Conservation (phyloP, 164 flowering plant species). For the Magnolia kwangsiensis region DNA sequence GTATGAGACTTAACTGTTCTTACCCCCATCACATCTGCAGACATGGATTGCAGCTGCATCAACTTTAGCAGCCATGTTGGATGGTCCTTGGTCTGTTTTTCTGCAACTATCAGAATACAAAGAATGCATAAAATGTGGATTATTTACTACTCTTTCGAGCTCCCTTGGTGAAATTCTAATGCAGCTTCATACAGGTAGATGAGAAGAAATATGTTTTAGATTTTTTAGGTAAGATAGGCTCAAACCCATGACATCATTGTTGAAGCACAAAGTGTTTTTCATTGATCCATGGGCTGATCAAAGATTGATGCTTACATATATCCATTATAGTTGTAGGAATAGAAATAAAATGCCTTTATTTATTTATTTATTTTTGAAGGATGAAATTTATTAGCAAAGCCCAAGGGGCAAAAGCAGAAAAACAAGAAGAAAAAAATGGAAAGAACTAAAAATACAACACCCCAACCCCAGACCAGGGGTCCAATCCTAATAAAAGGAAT, state of each 20-base stretch:
- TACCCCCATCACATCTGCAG: constrained; percentile 30
- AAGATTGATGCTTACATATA: no score
- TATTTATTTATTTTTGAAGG: no score
- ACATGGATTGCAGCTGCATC: constrained; percentile 69
- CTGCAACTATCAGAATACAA: constrained; percentile 88
- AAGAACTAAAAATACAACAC: no score
- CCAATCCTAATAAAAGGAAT: no score
- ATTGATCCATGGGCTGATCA: no score
- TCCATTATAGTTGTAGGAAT: no score
- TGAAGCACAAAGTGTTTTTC: no score
- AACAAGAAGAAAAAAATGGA: no score
- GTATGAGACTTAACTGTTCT: constrained; percentile 4
- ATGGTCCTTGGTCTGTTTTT: constrained; percentile 68
- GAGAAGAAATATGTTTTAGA: neutral
- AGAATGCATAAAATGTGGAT: constrained; percentile 62
- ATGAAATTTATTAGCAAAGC: no score
- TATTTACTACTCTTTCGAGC: constrained; percentile 77
- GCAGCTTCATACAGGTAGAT: constrained; percentile 87
- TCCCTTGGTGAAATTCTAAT: constrained; percentile 82
- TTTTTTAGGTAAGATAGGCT: neutral
- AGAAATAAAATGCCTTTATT: no score
- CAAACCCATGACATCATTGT: neutral
- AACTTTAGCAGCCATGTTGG: constrained; percentile 67
- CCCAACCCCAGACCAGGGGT: no score
- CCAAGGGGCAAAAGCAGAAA: no score